Conservation (phyloP, 106 monocot genomes). For the Phalaenopsis aphrodite region DNA sequence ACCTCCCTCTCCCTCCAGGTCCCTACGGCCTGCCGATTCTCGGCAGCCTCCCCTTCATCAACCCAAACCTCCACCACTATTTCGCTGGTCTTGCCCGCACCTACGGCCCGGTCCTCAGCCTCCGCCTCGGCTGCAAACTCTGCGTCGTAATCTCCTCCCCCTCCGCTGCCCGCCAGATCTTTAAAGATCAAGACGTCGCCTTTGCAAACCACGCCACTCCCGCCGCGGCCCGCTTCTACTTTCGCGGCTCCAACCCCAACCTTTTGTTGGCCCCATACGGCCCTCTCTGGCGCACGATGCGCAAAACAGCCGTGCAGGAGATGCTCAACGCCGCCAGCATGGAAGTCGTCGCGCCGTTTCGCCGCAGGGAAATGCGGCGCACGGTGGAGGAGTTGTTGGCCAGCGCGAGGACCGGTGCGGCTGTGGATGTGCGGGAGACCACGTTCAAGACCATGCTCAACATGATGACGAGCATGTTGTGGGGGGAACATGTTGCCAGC, state of each 20-base stretch:
- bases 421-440: neutral
- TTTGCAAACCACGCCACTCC: slow-evolving; percentile 6
- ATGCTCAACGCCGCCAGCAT: neutral
- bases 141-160: slow-evolving; percentile 40
- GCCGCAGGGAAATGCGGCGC: slow-evolving; percentile 31
- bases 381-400: neutral
- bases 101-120: slow-evolving; percentile 43
- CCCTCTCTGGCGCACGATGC: slow-evolving; percentile 5
- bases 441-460: neutral
- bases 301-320: neutral
- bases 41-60: slow-evolving; percentile 43
- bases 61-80: slow-evolving; percentile 41
- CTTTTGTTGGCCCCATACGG: slow-evolving; percentile 1
- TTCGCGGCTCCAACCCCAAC: neutral
- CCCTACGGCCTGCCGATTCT: slow-evolving; percentile 42
- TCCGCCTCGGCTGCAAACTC: slow-evolving; percentile 47
- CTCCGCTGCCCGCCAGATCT: slow-evolving; percentile 17
- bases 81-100: slow-evolving; percentile 31
- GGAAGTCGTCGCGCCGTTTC: neutral
- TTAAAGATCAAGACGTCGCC: slow-evolving; percentile 31
- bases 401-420: neutral
- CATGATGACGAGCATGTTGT: slow-evolving; percentile 2
- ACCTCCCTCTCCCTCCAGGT: slow-evolving; percentile 25
- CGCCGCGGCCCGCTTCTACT: neutral
- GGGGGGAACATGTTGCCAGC: neutral